A percentile compares a stretch with the other conserved stretches of the same genome.
Conservation (phyloP, 2,329 filamentous ascomycete species). For the Sporothrix protearum region DNA sequence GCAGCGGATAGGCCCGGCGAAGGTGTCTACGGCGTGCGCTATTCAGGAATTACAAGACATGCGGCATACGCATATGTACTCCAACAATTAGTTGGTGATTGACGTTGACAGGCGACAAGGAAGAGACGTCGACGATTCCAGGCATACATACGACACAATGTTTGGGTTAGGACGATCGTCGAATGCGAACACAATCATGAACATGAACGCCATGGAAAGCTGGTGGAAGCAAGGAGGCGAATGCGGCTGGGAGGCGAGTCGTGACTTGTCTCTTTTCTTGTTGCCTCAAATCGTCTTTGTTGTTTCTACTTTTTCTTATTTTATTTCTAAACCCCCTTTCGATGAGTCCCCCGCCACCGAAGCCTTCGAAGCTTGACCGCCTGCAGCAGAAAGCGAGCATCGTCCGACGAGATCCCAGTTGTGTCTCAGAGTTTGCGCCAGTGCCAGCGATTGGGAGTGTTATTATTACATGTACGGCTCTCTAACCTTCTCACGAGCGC, state of each 20-base stretch:
- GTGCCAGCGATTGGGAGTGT: background rate
- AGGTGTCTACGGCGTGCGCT: background rate
- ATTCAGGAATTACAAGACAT: background rate
- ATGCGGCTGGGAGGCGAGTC: constrained; percentile 3
- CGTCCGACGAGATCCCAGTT: background rate
- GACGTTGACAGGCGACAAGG: background rate
- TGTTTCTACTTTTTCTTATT: background rate
- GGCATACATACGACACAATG: constrained; percentile 5
- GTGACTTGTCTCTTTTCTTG: constrained; percentile 3
- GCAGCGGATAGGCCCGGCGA: constrained; percentile 24
- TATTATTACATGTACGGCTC: background rate
- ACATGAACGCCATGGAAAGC: background rate
- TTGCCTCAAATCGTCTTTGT: background rate
- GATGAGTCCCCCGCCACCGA: constrained; percentile 5
- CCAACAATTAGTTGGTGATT: background rate
- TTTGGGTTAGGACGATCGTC: background rate
- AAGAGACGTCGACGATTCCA: background rate
- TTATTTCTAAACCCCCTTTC: background rate
- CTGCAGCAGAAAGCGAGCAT: constrained; percentile 20
- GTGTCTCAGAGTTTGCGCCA: constrained; percentile 8
- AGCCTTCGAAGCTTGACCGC: background rate
- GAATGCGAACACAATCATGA: background rate
- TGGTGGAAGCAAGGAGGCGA: constrained; percentile 16
- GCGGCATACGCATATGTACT: too few species aligned
- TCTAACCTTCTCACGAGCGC: background rate